A percentile compares a stretch with the other conserved stretches of the same genome.
These are phyloP conservation scores for Vigna unguiculata DNA, from an alignment of 306 rosid species.

Conservation along the genomic window DNA sequence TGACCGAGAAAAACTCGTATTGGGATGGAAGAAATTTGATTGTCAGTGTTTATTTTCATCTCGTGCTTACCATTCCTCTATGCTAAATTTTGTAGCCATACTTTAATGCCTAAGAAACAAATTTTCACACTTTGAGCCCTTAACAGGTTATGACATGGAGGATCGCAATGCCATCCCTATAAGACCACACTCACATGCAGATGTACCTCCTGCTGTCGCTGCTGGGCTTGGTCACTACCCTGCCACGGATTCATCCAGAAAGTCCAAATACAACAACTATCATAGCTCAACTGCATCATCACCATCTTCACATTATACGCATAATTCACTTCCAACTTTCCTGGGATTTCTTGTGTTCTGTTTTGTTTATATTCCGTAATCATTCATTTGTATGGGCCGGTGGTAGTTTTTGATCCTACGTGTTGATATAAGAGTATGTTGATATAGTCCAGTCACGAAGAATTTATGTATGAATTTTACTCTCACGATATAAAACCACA, in stretches of 20 bases:
- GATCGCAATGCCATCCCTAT: slow-evolving; percentile 48
- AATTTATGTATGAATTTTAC: slow-evolving; percentile 28
- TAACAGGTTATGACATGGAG: slow-evolving; percentile 79
- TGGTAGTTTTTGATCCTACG: slow-evolving; percentile 33
- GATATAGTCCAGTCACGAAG: slow-evolving; percentile 30
- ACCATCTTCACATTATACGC: slow-evolving; percentile 44
- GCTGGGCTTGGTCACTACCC: slow-evolving; percentile 69
- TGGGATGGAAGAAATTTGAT: slow-evolving; percentile 93
- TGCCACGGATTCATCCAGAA: slow-evolving; percentile 51
- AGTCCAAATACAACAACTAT: slow-evolving; percentile 44
- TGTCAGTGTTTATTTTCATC: slow-evolving; percentile 60
- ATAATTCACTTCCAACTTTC: slow-evolving; percentile 47
- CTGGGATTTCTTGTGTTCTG: slow-evolving; percentile 48
- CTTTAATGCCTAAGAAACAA: not conserved
- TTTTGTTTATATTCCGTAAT: slow-evolving; percentile 46
- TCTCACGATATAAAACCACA: slow-evolving; percentile 19
- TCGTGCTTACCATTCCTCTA: slow-evolving; percentile 24
- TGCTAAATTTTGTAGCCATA: slow-evolving; percentile 11
- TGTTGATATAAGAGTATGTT: slow-evolving; percentile 46
- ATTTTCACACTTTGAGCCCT: slow-evolving; percentile 35
- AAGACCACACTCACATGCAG: slow-evolving; percentile 53
- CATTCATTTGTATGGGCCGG: slow-evolving; percentile 45
- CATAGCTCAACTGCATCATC: slow-evolving; percentile 62
- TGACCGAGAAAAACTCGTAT: slow-evolving; percentile 76
- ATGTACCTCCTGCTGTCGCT: slow-evolving; percentile 76